Conservation (phyloP, 192 early-diverging fungal genomes). For the Backusella tarrabulga region DNA sequence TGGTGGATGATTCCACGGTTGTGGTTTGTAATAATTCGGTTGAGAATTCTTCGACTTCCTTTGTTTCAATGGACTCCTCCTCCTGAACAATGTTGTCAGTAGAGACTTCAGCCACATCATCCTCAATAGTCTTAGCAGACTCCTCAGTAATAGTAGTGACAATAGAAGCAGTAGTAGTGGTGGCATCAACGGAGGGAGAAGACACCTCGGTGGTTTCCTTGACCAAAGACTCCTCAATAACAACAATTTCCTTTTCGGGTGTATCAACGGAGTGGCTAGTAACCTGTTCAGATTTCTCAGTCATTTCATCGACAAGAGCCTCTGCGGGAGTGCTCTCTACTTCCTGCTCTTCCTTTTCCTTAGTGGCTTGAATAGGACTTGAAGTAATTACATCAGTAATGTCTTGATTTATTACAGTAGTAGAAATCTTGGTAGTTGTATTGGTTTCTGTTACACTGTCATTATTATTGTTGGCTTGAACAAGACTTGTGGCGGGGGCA, state of each 20-base stretch:
- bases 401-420: not conserved
- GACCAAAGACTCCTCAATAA: not conserved
- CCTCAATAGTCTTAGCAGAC: not conserved
- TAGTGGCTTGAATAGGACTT: not conserved
- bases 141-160: not conserved
- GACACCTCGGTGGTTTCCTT: not conserved
- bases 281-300: not conserved
- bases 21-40: not conserved
- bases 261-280: not conserved
- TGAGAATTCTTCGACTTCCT: not conserved
- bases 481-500: not conserved
- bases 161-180: not conserved
- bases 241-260: not conserved
- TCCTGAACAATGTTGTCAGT: not conserved
- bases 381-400: not conserved
- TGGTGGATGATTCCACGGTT: not conserved
- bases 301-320: not conserved
- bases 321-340: not conserved
- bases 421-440: not conserved
- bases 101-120: not conserved
- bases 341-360: not conserved
- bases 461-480: not conserved
- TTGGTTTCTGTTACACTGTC: not conserved
- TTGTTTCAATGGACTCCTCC: not conserved
- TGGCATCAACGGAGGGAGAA: not conserved